These are phyloP conservation scores for Noccaea caerulescens DNA, from an alignment of 345 rosid genomes.

Conservation along the genomic window DNA sequence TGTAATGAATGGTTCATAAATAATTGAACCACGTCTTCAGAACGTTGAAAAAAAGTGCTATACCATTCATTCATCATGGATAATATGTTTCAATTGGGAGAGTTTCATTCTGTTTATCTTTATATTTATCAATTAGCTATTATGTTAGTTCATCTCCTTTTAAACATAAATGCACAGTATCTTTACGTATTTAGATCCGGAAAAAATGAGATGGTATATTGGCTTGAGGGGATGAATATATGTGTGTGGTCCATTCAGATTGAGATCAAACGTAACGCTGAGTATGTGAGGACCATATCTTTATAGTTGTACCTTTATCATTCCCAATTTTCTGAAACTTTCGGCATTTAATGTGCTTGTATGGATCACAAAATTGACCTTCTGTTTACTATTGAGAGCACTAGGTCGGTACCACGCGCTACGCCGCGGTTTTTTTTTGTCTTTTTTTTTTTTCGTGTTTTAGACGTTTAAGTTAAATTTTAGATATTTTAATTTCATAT, in stretches of 20 bases:
- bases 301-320: slow-evolving; percentile 9
- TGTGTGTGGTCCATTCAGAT: slow-evolving; percentile 40
- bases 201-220: slow-evolving; percentile 25
- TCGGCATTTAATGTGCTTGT: slow-evolving; percentile 23
- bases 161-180: slow-evolving; percentile 10
- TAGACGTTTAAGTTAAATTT: too few species aligned
- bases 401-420: too few species aligned
- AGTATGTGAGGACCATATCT: slow-evolving; percentile 43
- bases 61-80: too few species aligned
- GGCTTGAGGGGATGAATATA: slow-evolving; percentile 37
- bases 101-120: slow-evolving; percentile 1
- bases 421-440: too few species aligned
- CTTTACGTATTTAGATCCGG: slow-evolving; percentile 26
- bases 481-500: too few species aligned
- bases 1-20: too few species aligned
- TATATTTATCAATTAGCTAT: neutral
- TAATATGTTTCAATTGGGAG: neutral
- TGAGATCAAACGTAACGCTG: slow-evolving; percentile 4
- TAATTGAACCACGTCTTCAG: too few species aligned
- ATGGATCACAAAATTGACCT: slow-evolving; percentile 1
- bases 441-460: too few species aligned
- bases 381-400: slow-evolving; percentile 18
- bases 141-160: neutral
- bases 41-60: too few species aligned
- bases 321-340: slow-evolving; percentile 22